Percentiles rank a stretch among this genome's conserved stretches.
Evolutionary conservation across 2,329 filamentous ascomycete genomes (phyloP).

Genomic region (Clarireedia paspali): DNA sequence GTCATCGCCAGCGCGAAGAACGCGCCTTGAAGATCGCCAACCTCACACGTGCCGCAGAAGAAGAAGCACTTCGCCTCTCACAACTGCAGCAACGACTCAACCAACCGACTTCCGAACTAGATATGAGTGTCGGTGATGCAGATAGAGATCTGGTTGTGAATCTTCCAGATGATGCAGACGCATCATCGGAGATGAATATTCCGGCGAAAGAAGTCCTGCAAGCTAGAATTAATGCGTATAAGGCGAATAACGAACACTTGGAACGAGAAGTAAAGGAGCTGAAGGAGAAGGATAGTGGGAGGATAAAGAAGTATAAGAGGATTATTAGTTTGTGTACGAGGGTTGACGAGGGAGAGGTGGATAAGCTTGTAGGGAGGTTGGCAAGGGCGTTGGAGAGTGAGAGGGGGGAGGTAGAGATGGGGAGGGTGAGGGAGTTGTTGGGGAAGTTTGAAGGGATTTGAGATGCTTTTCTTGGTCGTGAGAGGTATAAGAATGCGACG

Average conservation of each 20-base stretch:
- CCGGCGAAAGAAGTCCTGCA: conserved; percentile 55
- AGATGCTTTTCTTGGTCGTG: too few species aligned
- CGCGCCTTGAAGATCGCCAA: conserved; percentile 68
- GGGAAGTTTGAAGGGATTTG: conserved; percentile 52
- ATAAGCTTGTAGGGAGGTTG: conserved; percentile 69
- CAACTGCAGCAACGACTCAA: conserved; percentile 41
- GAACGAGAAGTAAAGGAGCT: conserved; percentile 61
- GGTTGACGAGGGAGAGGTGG: conserved; percentile 66
- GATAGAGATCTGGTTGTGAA: conserved; percentile 26
- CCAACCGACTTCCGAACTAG: conserved; percentile 44
- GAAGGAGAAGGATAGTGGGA: conserved; percentile 70
- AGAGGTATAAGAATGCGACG: neutral
- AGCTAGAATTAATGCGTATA: conserved; percentile 63
- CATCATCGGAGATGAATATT: conserved; percentile 24
- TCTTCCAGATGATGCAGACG: conserved; percentile 5
- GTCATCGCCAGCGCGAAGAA: conserved; percentile 55
- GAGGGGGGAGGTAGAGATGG: conserved; percentile 65
- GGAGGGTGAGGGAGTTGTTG: conserved; percentile 70
- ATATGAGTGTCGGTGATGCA: conserved; percentile 36
- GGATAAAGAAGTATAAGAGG: conserved; percentile 80
- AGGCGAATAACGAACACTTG: conserved; percentile 59
- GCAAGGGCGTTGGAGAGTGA: conserved; percentile 88
- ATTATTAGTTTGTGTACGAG: conserved; percentile 83
- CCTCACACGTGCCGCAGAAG: conserved; percentile 63
- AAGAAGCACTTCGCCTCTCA: conserved; percentile 52